Evolutionary conservation across 2,329 filamentous ascomycete genomes (phyloP), one percentile per base, ranked within the genome.

Genomic region (Aspergillus costaricaensis): DNA sequence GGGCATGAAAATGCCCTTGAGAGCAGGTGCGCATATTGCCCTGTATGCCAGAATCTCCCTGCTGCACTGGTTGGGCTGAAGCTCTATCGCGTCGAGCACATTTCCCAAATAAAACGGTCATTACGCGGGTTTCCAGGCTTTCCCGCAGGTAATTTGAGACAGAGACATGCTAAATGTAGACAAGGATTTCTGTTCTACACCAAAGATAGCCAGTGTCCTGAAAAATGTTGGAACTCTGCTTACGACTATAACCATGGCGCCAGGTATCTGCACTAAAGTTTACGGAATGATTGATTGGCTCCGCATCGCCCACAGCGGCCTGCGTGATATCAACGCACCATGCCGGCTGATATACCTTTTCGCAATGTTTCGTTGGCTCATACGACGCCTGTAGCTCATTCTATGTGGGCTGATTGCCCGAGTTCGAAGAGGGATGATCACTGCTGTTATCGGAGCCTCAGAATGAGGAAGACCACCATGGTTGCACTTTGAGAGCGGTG

Each of bases 351-450:
- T 53, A 88, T 91, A 52, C 75, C 82, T 5, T 85, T 93, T 27
- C 55, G 85, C 6, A 80, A 85, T 39, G 83, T 93, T n/a, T 84
- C 82, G 10, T 92, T 93, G 68, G 85, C 88, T 2, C 93, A 93
- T 68, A 90, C 90, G 0, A 78, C 64, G 61, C 76, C 23, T 6
- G 23, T 25, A 25, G 23, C 23, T 25, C 23, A 71, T 79, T 3
- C 61, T 81, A 1, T 70, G 76, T 25, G 65, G 68, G 3, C 67
- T 80, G n/a, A 64, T 69, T 61, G 59, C 76, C 21, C 61, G 55
- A 4, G 73, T 80, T 30, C 68, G 68, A 7, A 68, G 68, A 6
- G 72, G 74, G 3, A 77, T 25, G 54, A 74, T 74, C 0, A 78
- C 78, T 0, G 80, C 80, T 7, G 48, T 82, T 10, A 78, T 81